A percentile compares a stretch with the other conserved stretches of the same genome.
Evolutionary conservation across 148 eudicot genomes (phyloP).

Genomic region (Cornus florida): DNA sequence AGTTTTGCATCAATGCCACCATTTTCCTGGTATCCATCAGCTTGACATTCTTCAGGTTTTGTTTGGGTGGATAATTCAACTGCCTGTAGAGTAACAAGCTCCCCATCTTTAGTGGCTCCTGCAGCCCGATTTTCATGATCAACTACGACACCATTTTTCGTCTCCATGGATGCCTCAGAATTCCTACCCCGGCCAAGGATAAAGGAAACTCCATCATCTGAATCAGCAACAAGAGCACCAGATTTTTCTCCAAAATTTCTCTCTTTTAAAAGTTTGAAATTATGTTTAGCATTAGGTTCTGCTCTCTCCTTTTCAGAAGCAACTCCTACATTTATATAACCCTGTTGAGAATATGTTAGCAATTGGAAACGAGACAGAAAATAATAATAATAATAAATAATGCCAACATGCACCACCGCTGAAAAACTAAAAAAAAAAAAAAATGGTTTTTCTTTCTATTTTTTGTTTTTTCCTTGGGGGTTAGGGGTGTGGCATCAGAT

Average conservation of each 20-base stretch:
- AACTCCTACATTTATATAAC: conserved; percentile 88
- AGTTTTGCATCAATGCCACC: conserved; percentile 21
- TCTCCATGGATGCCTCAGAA: conserved; percentile 28
- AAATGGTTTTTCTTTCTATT: too few relatives aligned
- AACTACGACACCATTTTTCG: conserved; percentile 29
- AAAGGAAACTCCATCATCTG: conserved; percentile 81
- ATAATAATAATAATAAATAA: background rate
- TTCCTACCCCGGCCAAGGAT: conserved; percentile 61
- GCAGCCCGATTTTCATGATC: conserved; percentile 35
- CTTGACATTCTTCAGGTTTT: conserved; percentile 31
- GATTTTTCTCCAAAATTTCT: conserved; percentile 48
- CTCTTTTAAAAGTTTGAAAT: conserved; percentile 61
- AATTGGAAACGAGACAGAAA: conserved; percentile 1
- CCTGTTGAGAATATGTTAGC: conserved; percentile 48
- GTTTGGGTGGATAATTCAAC: conserved; percentile 29
- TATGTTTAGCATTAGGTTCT: conserved; percentile 46
- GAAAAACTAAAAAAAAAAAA: background rate
- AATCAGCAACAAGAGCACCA: conserved; percentile 53
- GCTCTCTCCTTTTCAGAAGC: conserved; percentile 69
- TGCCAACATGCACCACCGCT: background rate
- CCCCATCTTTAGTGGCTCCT: conserved; percentile 22
- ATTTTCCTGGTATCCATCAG: conserved; percentile 29
- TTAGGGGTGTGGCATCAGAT: too few relatives aligned
- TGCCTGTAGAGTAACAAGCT: conserved; percentile 18
- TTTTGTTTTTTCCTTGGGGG: too few relatives aligned